Evolutionary conservation across 108 stramenopile species (phyloP).

Genomic region (Skeletonema menzelii): DNA sequence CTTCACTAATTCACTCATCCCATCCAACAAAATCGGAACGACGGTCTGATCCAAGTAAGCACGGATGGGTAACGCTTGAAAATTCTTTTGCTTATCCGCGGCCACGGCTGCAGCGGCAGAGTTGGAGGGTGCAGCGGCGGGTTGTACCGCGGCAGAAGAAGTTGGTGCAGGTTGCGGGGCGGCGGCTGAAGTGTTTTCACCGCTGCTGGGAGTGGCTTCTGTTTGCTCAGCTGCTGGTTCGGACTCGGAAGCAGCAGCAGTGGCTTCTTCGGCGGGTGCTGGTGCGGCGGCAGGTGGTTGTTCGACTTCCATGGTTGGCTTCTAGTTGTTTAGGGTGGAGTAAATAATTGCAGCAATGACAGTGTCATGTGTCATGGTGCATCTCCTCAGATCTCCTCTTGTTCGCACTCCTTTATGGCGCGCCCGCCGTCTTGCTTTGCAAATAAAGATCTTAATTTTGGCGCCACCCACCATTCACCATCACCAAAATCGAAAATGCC

Average conservation of each 20-base stretch:
- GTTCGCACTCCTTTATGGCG: background rate
- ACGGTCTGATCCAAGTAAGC: constrained; percentile 99
- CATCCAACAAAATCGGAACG: constrained; percentile 97
- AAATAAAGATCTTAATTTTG: too few relatives aligned
- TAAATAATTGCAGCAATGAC: too few relatives aligned
- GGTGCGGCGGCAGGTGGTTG: background rate
- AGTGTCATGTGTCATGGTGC: background rate
- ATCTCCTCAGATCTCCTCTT: too few relatives aligned
- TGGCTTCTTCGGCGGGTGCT: background rate
- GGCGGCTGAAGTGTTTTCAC: background rate
- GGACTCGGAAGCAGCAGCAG: background rate
- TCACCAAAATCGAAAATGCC: too few relatives aligned
- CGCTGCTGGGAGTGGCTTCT: background rate
- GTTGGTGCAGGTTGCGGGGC: constrained; percentile 5
- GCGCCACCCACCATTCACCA: too few relatives aligned
- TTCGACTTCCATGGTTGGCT: background rate
- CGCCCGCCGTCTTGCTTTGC: background rate
- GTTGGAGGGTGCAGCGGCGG: constrained; percentile 5
- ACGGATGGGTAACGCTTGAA: constrained; percentile 94
- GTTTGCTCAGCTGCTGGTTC: background rate
- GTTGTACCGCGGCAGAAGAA: background rate
- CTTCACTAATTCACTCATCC: constrained; percentile 98
- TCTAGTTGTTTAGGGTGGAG: background rate
- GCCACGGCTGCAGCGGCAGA: background rate
- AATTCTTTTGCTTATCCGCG: constrained; percentile 28